Conservation (phyloP, 2,329 filamentous ascomycete genomes). For the Aspergillus brasiliensis region DNA sequence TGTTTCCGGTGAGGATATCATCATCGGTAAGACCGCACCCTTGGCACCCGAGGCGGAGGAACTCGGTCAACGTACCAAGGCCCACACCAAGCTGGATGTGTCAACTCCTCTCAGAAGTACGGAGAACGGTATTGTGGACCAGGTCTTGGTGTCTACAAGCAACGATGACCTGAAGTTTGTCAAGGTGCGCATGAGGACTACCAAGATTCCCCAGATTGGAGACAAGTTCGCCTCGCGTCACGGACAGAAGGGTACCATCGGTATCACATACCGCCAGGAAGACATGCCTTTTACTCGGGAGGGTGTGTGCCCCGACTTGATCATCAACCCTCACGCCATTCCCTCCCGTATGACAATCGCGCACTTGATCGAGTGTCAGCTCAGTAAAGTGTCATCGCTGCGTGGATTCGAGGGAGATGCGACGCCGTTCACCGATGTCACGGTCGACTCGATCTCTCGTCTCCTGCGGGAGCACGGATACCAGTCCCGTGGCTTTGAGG, state of each 20-base stretch:
- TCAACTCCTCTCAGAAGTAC: conserved; percentile 93
- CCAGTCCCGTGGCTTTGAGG: conserved; percentile 94
- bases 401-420: conserved; percentile 96
- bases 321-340: conserved; percentile 99
- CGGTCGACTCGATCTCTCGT: conserved; percentile 87
- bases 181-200: conserved; percentile 95
- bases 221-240: conserved; percentile 99
- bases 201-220: conserved; percentile 97
- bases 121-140: conserved; percentile 94
- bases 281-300: conserved; percentile 98
- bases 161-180: conserved; percentile 93
- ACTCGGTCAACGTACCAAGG: conserved; percentile 84
- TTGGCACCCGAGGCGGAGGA: conserved; percentile 92
- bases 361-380: conserved; percentile 97
- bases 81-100: conserved; percentile 91
- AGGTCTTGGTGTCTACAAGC: conserved; percentile 91
- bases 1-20: conserved; percentile 96
- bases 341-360: conserved; percentile 99
- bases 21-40: conserved; percentile 97
- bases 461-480: conserved; percentile 88
- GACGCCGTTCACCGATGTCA: conserved; percentile 96
- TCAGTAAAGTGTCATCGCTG: conserved; percentile 92
- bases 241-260: conserved; percentile 98
- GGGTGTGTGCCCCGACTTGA: conserved; percentile 89
- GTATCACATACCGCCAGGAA: conserved; percentile 95